Conservation (phyloP, 169 alveolate genomes). For the Plasmodium coatneyi region DNA sequence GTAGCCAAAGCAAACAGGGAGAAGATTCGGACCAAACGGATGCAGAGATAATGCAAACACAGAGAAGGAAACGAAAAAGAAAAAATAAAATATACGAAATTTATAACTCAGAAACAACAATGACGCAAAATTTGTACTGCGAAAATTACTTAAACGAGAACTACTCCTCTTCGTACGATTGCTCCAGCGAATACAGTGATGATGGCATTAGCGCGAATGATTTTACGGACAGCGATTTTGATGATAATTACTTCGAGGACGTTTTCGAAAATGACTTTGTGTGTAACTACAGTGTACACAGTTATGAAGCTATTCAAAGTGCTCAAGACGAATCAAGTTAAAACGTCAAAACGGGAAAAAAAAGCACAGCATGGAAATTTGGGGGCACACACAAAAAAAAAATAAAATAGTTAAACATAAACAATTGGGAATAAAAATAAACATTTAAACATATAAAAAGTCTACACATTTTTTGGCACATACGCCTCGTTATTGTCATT, state of each 20-base stretch:
- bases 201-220: conserved; percentile 12
- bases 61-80: conserved; percentile 3
- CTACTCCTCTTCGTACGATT: conserved; percentile 56
- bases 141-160: conserved; percentile 65
- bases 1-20: background rate
- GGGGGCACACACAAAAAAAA: background rate
- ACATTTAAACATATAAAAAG: background rate
- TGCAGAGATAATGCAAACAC: background rate
- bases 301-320: conserved; percentile 44
- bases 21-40: conserved; percentile 1
- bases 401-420: background rate
- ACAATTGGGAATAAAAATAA: background rate
- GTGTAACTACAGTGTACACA: conserved; percentile 14
- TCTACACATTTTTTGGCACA: background rate
- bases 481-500: background rate
- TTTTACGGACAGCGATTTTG: conserved; percentile 32
- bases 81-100: conserved; percentile 62
- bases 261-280: background rate
- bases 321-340: background rate
- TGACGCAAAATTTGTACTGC: conserved; percentile 31
- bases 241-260: conserved; percentile 17
- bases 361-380: background rate
- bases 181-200: conserved; percentile 37
- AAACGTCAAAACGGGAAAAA: background rate
- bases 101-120: conserved; percentile 68